Evolutionary conservation across 345 rosid genomes (phyloP), one percentile per base, ranked within the genome.

Genomic region (Populus tremula): DNA sequence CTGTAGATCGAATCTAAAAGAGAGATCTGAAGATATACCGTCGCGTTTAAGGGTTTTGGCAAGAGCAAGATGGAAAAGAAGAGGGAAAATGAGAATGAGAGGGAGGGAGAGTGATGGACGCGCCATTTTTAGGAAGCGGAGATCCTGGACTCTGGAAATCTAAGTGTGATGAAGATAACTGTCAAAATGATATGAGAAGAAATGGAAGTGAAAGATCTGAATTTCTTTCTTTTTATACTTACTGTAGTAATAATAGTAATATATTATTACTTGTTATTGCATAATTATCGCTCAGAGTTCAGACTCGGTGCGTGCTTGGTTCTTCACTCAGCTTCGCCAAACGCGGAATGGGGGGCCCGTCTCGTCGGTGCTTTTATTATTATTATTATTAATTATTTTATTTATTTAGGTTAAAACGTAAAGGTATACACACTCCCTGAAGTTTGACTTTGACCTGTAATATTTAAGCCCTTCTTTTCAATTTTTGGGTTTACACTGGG

Each of bases 31-130:
- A 8, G 62, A 70, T 17, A 18, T 65, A 84, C 81, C 77, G 71
- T 80, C 83, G 64, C 94, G 91, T 76, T 88, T 87, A 33, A 90
- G 91, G 79, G 93, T 90, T 80, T 92, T 90, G 76, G 87, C 76
- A 84, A 68, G 18, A 62, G 84, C 83, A 53, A 79, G 59, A 45
- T 79, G 64, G 76, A 84, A 78, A 11, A 86, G 74, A 69, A 88
- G 78, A 62, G 69, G 69, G 76, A 81, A 74, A 49, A 84, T 16
- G 81, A 85, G 69, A 77, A 89, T 67, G 16, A 77, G 23, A 61
- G 72, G 43, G 36, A 77, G 47, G 18, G 75, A 62, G 47, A 38
- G 21, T 7, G 66, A 45, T 9, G 36, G 6, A 73, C 78, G 78
- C 77, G 66, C 76, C 84, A 78, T 78, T 20, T 20, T 79, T 25